Percentiles rank a stretch among this genome's conserved stretches.
Conservation (phyloP, 345 rosid species). For the Trapa bicornis region DNA sequence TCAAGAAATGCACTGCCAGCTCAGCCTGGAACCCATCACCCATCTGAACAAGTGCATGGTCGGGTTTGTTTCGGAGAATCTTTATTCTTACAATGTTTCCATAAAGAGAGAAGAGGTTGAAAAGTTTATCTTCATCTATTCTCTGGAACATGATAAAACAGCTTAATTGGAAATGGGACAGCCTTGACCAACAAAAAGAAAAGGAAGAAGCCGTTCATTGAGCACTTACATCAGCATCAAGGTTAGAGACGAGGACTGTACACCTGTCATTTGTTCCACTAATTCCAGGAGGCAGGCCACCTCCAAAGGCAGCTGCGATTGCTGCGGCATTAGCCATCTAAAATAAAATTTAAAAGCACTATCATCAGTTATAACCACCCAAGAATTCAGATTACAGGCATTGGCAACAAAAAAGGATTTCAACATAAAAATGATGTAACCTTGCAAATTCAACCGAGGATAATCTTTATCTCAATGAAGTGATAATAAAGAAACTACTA, state of each 20-base stretch:
- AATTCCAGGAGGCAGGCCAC: slow-evolving; percentile 92
- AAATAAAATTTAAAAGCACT: slow-evolving; percentile 7
- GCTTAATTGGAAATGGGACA: slow-evolving; percentile 10
- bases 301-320: slow-evolving; percentile 92
- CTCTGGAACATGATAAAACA: slow-evolving; percentile 30
- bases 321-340: slow-evolving; percentile 90
- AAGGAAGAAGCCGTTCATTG: neutral
- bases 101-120: slow-evolving; percentile 85
- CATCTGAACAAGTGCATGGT: slow-evolving; percentile 98
- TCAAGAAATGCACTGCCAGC: slow-evolving; percentile 88
- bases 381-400: neutral
- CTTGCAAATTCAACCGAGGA: neutral
- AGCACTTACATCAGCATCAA: slow-evolving; percentile 73
- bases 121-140: slow-evolving; percentile 87
- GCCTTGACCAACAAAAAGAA: neutral
- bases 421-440: neutral
- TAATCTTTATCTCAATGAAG: too few relatives aligned
- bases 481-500: neutral
- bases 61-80: slow-evolving; percentile 89
- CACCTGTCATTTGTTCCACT: slow-evolving; percentile 93
- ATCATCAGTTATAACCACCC: neutral
- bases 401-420: neutral
- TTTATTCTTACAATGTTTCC: slow-evolving; percentile 93
- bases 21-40: slow-evolving; percentile 98
- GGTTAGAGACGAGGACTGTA: slow-evolving; percentile 76